Evolutionary conservation across 108 stramenopile species (phyloP).

Genomic region (Skeletonema potamos): DNA sequence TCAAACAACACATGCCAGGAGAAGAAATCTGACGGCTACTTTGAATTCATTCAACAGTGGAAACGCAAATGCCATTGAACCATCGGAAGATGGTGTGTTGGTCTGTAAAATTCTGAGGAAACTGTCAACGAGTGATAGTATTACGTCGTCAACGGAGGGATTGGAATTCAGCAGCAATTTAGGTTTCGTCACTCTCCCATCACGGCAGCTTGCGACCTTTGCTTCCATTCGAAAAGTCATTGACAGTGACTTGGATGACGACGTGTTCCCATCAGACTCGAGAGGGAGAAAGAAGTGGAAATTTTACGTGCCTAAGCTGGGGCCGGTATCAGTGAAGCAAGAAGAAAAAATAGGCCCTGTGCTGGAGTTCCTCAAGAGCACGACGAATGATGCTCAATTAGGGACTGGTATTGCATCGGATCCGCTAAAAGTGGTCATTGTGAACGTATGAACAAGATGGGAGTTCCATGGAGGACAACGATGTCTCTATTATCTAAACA

Average conservation of each 20-base stretch:
- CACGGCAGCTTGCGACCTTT: constrained; percentile 63
- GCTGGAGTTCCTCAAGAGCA: constrained; percentile 51
- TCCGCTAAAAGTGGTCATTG: constrained; percentile 59
- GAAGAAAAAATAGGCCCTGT: constrained; percentile 63
- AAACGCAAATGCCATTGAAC: constrained; percentile 35
- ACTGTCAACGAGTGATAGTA: background rate
- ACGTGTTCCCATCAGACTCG: constrained; percentile 34
- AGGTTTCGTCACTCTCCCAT: constrained; percentile 71
- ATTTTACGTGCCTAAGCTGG: constrained; percentile 72
- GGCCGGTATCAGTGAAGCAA: constrained; percentile 77
- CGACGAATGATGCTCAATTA: constrained; percentile 44
- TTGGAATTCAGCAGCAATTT: constrained; percentile 48
- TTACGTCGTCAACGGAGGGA: constrained; percentile 7
- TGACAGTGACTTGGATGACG: constrained; percentile 61
- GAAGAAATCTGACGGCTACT: constrained; percentile 20
- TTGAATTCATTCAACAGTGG: constrained; percentile 12
- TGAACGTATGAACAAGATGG: constrained; percentile 5
- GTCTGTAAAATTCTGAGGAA: constrained; percentile 45
- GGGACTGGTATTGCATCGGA: constrained; percentile 61
- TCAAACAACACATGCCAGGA: constrained; percentile 2
- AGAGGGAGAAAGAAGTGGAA: constrained; percentile 50
- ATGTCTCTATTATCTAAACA: background rate
- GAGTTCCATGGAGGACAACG: background rate
- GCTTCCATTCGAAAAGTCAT: constrained; percentile 54
- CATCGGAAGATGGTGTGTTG: constrained; percentile 39